Base-by-base conservation (phyloP, 2,329 filamentous ascomycete species). In the Beauveria rudraprayagi region DNA sequence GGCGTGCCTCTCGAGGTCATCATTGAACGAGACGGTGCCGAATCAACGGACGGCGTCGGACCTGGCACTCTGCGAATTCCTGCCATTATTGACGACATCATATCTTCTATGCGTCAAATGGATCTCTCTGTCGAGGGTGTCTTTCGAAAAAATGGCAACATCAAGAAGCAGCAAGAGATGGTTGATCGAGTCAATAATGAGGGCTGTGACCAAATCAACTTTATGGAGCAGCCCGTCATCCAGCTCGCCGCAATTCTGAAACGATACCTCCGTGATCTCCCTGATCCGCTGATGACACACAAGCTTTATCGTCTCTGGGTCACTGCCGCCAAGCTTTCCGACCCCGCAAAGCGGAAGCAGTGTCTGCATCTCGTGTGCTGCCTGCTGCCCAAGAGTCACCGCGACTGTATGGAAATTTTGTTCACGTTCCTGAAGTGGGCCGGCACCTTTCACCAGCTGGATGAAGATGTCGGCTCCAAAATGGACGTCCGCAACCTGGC, bases 401-500 rank as follows among this genome's bases (percentile, higher is more conserved):
- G 94, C 63, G 94, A 99, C 73, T 92, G 90, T 19, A 86, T 99
- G 74, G 94, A 99, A 75, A 92, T 99, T 47, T 76, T 99, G 1
- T 97, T 97, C 76, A 90, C 87, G 56, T 99, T 99, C 80, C 81
- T 99, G 52, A 96, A 96, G 70, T 99, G 94, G 93, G 91, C 92
- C 5, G 92, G 92, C 5, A 96, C 92, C 1, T 99, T 99, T 78
- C 93, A 95, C 64, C 92, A 97, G 70, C 87, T 99, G 16, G 94
- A 99, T 68, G 94, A 99, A 70, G 94, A 99, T 72, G 90, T 89
- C 24, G 94, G 94, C 28, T 97, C 93, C 67, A 97, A 97, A 80
- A 99, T 99, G 94, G 94, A 99, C 72, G 90, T 96, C 58, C 92
- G 96, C 78, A 99, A 99, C 70, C 83, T 99, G 65, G 91, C 94